These are phyloP conservation scores for Cercospora berteroae DNA, from an alignment of 2,329 filamentous ascomycete genomes.

Conservation along the genomic window DNA sequence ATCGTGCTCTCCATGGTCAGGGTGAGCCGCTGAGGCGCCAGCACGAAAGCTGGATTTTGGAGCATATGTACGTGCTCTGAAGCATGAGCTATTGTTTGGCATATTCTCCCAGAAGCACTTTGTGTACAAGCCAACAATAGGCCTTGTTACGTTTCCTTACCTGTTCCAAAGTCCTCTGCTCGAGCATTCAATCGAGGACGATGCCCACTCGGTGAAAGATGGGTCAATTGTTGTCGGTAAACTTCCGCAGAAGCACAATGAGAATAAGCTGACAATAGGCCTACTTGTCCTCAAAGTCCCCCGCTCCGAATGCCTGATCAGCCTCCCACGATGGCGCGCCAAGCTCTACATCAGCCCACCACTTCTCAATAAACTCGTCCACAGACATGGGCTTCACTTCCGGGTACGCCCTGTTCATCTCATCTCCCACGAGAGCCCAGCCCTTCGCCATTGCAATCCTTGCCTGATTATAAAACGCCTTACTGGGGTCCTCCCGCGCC, in stretches of 20 bases:
- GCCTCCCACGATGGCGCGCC: constrained; percentile 28
- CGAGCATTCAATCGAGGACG: too few relatives aligned
- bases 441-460: constrained; percentile 28
- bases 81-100: too few relatives aligned
- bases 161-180: too few relatives aligned
- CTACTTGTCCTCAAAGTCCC: constrained; percentile 3
- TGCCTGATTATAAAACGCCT: constrained; percentile 35
- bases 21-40: background rate
- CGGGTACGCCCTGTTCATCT: constrained; percentile 32
- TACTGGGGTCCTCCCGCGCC: constrained; percentile 20
- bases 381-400: constrained; percentile 29
- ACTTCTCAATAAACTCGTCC: constrained; percentile 33
- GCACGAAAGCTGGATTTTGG: background rate
- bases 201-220: too few relatives aligned
- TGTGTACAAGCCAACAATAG: background rate
- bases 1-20: background rate
- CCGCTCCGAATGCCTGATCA: constrained; percentile 19
- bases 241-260: too few relatives aligned
- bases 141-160: background rate
- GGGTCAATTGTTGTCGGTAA: too few relatives aligned
- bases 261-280: background rate
- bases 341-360: constrained; percentile 33
- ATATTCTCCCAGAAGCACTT: too few relatives aligned
- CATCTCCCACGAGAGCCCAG: constrained; percentile 28
- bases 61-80: background rate